A percentile compares a stretch with the other conserved stretches of the same genome.
Conservation (phyloP, 208 protist species). For the Crithidia expoeki region DNA sequence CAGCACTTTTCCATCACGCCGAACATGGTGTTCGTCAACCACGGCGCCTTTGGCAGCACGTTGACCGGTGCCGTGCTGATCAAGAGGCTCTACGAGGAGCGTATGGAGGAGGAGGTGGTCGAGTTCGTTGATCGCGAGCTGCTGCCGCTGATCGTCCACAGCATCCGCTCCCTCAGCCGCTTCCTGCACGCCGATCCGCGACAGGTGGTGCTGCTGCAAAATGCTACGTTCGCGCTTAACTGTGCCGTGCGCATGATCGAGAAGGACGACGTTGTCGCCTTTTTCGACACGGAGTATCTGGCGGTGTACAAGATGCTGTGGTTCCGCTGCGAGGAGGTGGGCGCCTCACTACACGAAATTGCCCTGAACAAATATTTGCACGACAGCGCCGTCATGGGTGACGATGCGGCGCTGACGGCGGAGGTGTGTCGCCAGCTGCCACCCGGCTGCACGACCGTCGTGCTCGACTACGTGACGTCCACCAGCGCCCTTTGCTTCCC, state of each 20-base stretch:
- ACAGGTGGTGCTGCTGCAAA: constrained; percentile 89
- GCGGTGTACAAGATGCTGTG: constrained; percentile 92
- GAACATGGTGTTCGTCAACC: constrained; percentile 89
- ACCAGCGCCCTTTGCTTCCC: constrained; percentile 82
- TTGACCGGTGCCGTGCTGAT: constrained; percentile 67
- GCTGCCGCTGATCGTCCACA: constrained; percentile 84
- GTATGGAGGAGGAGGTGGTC: constrained; percentile 85
- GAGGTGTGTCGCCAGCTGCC: constrained; percentile 72
- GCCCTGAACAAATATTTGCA: constrained; percentile 62
- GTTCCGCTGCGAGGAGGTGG: constrained; percentile 79
- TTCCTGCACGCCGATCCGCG: constrained; percentile 75
- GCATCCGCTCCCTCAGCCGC: constrained; percentile 64
- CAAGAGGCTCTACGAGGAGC: constrained; percentile 76
- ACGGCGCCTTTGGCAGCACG: constrained; percentile 92
- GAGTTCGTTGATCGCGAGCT: constrained; percentile 89
- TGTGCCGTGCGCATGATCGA: constrained; percentile 79
- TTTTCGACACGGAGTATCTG: constrained; percentile 86
- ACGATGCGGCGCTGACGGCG: constrained; percentile 60
- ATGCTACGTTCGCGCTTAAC: constrained; percentile 90
- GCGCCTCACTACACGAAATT: constrained; percentile 69
- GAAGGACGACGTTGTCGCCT: constrained; percentile 75
- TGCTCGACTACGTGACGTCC: constrained; percentile 91
- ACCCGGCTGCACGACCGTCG: constrained; percentile 66
- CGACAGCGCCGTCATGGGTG: constrained; percentile 63
- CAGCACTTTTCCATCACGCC: constrained; percentile 74